Evolutionary conservation across 345 rosid genomes (phyloP).

Genomic region (Syzygium oleosum): DNA sequence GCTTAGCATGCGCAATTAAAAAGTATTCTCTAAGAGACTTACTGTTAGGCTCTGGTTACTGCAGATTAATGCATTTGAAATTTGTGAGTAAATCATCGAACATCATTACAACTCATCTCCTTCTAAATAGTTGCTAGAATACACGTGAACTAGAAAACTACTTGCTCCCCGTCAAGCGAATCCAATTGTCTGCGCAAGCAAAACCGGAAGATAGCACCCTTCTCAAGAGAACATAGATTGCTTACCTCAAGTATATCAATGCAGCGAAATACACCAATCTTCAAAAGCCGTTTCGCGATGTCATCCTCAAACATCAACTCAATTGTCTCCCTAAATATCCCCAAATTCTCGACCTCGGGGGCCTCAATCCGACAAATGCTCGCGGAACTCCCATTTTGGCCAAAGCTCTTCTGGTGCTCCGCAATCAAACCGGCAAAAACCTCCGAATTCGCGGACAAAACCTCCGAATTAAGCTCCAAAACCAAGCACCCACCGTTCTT

Average conservation of each 20-base stretch:
- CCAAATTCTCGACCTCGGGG: constrained; percentile 73
- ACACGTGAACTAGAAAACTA: not conserved
- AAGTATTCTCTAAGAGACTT: not conserved
- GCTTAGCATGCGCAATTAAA: not conserved
- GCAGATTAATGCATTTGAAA: not conserved
- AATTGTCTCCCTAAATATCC: constrained; percentile 62
- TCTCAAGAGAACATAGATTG: not conserved
- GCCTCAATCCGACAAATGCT: constrained; percentile 68
- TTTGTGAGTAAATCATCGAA: not conserved
- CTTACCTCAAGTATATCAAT: constrained; percentile 84
- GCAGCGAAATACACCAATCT: constrained; percentile 61
- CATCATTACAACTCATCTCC: not conserved
- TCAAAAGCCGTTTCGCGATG: constrained; percentile 42
- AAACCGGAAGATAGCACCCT: not conserved
- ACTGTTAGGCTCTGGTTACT: not conserved
- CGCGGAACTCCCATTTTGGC: constrained; percentile 9
- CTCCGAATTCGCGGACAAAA: constrained; percentile 53
- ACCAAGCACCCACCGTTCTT: constrained; percentile 60
- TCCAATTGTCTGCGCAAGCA: not conserved
- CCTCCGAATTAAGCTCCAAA: constrained; percentile 60
- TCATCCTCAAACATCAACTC: constrained; percentile 83
- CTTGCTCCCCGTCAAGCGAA: not conserved
- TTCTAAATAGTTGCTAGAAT: not conserved
- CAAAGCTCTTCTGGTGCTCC: constrained; percentile 17
- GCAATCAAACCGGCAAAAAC: constrained; percentile 48